Evolutionary conservation across 139 green algal genomes (phyloP), one percentile per base, ranked within the genome.

Genomic region (Nannochloris sp.): DNA sequence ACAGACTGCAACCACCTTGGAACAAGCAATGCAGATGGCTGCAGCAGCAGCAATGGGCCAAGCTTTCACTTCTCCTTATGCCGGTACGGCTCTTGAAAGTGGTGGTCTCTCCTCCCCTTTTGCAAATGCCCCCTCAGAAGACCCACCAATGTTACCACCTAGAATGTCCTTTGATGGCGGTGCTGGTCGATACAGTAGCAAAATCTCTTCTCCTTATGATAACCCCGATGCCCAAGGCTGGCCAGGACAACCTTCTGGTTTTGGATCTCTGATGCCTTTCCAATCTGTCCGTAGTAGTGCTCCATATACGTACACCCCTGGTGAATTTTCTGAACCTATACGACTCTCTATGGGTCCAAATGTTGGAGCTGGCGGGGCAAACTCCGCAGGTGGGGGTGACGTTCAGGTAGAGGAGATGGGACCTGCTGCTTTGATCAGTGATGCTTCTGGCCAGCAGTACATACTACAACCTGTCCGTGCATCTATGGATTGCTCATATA

Each of bases 401-500:
- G 1, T 57, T 35, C n/a, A 12, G 19, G 44, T n/a, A 53, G 47
- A 57, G 25, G 47, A 57, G 47, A 8, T 33, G 2, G 47, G 56
- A 7, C 59, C 59, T 54, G 25, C 59, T 13, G 36, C 59, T 25
- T 54, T 65, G 9, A 53, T 65, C 32, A 35, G 42, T n/a, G 59
- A 65, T 65, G 34, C 59, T 37, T n/a, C 23, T 39, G 59, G 59
- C 19, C 33, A 65, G 9, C n/a, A 65, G 10, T 65, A 54, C 24
- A 15, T 65, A 45, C 10, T 65, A 12, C 59, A 65, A 32, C 59
- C 59, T 37, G 12, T 59, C 30, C 48, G 48, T 19, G 9, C 9
- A 34, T 59, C 48, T 9, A 34, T 12, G 12, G 48, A 59, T n/a
- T n/a, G n/a, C n/a, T n/a, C n/a, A n/a, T n/a, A n/a, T n/a, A n/a